Conservation (phyloP, 176 grass and related monocot species). For the Ananas comosus region DNA sequence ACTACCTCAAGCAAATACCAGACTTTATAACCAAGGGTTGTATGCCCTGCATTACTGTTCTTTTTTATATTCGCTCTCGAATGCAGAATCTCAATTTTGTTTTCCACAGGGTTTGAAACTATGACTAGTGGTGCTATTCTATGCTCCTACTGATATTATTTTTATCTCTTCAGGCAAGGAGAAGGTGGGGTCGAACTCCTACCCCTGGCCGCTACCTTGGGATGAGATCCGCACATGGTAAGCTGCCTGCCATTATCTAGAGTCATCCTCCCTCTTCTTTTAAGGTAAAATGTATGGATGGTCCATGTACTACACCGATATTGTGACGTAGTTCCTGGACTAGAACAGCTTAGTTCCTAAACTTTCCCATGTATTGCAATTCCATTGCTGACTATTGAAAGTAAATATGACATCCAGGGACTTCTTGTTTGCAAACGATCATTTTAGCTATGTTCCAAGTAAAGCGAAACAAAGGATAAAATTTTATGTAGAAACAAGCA, state of each 20-base stretch:
- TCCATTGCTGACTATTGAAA: too few relatives aligned
- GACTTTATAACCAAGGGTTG: conserved; percentile 28
- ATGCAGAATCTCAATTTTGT: conserved; percentile 7
- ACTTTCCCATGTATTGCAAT: not conserved
- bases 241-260: conserved; percentile 19
- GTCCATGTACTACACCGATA: not conserved
- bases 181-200: conserved; percentile 51
- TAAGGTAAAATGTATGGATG: not conserved
- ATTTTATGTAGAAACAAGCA: too few relatives aligned
- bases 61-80: conserved; percentile 10
- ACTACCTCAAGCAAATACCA: conserved; percentile 33
- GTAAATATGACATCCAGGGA: too few relatives aligned
- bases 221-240: conserved; percentile 16
- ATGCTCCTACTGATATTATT: not conserved
- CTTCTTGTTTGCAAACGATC: too few relatives aligned
- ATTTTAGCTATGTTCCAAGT: too few relatives aligned
- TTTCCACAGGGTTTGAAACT: not conserved
- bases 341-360: not conserved
- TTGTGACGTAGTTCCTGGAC: not conserved
- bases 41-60: conserved; percentile 35
- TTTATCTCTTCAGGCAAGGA: conserved; percentile 48
- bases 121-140: not conserved
- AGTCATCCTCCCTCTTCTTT: not conserved
- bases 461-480: too few relatives aligned
- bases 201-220: conserved; percentile 85